Evolutionary conservation across 345 rosid species (phyloP), one percentile per base, ranked within the genome.

Genomic region (Excoecaria cochinchinensis): DNA sequence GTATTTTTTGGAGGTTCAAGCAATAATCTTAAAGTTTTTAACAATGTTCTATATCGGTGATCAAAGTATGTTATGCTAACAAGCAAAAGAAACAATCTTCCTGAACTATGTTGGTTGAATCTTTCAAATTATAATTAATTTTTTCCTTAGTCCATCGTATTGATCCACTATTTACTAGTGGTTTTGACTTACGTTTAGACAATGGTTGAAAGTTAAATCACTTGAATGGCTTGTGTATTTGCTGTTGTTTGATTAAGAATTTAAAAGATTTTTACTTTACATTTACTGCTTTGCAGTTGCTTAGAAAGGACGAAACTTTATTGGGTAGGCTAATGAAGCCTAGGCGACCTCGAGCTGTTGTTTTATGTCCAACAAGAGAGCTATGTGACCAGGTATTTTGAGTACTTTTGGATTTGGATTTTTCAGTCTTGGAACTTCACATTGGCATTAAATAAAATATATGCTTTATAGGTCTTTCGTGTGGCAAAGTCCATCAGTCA

Each of bases 361-460:
- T 95, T 79, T 87, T 92, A 44, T 91, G 97, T 74, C 99, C 98
- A 17, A 95, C 99, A 0, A 90, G 98, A 72, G 99, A 95, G 87
- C 86, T 92, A n/a, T 87, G 89, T 63, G 98, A 95, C 87, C 99
- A 95, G 99, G 99, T 93, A 55, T 13, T 76, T 68, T 47, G 52
- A 6, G 1, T 42, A 7, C 16, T 51, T 73, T 56, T 46, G 10
- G 25, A 61, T 64, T 15, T 46, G 61, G 56, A 47, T 42, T 24
- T 44, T 72, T 56, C n/a, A 40, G 8, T 71, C 36, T 21, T 3
- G 0, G 40, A 9, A 55, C 17, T 67, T 69, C 51, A 22, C 19
- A 46, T 60, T 70, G 74, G 19, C 59, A 51, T 46, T 64, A 76
- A 50, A 72, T 47, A 65, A 60, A 31, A 63, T 17, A 68, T 80